Evolutionary conservation across 192 early-diverging fungal species (phyloP).

Genomic region (Coemansia sp.): DNA sequence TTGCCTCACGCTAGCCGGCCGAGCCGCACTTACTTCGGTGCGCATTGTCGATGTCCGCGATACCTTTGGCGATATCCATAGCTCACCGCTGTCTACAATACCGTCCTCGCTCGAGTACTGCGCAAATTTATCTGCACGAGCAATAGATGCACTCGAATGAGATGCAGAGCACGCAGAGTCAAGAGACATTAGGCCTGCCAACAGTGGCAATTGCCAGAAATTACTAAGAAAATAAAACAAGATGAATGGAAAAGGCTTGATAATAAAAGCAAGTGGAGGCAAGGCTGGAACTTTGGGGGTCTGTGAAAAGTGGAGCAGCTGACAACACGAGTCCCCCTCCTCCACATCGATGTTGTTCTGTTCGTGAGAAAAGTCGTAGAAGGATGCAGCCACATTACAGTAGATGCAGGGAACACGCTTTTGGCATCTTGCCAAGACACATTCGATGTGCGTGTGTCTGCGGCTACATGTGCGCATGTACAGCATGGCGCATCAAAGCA

Average conservation of each 20-base stretch:
- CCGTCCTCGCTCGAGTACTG: constrained; percentile 5
- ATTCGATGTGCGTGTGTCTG: not conserved
- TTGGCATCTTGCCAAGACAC: too few species aligned
- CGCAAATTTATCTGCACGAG: not conserved
- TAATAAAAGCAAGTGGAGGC: not conserved
- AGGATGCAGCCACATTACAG: not conserved
- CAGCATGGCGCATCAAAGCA: constrained; percentile 13
- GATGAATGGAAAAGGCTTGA: not conserved
- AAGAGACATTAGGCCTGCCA: not conserved
- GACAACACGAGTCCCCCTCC: not conserved
- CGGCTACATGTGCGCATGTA: not conserved
- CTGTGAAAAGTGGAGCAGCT: not conserved
- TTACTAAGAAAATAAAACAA: not conserved
- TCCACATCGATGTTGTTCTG: too few species aligned
- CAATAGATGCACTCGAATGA: not conserved
- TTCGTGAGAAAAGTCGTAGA: too few species aligned
- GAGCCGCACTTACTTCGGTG: not conserved
- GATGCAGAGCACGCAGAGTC: constrained; percentile 5
- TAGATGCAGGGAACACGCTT: not conserved
- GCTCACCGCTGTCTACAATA: constrained; percentile 35
- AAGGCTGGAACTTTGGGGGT: not conserved
- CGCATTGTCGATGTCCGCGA: constrained; percentile 16
- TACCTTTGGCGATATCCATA: constrained; percentile 47
- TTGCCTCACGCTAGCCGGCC: not conserved
- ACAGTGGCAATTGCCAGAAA: not conserved